These are phyloP conservation scores for Claviceps humidiphila DNA, from an alignment of 2,329 filamentous ascomycete species.

Conservation along the genomic window DNA sequence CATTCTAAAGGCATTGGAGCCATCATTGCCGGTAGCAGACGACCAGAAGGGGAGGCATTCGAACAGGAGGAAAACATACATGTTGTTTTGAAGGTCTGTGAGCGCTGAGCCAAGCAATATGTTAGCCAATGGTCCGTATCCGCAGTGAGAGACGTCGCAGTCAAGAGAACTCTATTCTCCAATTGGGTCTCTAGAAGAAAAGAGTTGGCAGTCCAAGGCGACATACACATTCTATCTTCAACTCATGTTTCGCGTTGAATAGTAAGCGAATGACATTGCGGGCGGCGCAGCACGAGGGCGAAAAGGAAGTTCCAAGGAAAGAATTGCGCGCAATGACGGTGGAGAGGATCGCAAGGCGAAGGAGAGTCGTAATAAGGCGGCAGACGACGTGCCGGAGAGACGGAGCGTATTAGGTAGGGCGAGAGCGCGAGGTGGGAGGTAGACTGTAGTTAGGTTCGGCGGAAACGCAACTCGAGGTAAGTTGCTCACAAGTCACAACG, in stretches of 20 bases:
- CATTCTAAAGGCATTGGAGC: background rate
- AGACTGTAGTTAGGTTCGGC: background rate
- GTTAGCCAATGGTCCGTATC: conserved; percentile 7
- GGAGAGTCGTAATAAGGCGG: background rate
- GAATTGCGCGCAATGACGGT: background rate
- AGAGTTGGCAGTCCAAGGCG: background rate
- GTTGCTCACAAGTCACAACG: no score
- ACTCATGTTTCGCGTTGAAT: conserved; percentile 24
- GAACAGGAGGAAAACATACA: conserved; percentile 23
- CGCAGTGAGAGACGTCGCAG: background rate
- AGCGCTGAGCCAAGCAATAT: conserved; percentile 25
- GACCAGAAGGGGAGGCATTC: background rate
- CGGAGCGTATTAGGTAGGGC: background rate
- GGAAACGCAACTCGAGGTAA: background rate
- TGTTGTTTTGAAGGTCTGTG: conserved; percentile 36
- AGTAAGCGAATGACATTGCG: conserved; percentile 20
- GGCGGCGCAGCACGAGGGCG: conserved; percentile 17
- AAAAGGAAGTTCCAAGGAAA: background rate
- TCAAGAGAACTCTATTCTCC: background rate
- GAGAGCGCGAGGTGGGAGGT: background rate
- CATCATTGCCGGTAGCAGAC: background rate
- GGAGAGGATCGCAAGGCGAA: background rate
- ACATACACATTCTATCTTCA: conserved; percentile 31
- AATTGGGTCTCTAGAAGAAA: background rate
- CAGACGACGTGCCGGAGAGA: background rate